Conservation (phyloP, 345 rosid genomes). For the Hirschfeldia incana region DNA sequence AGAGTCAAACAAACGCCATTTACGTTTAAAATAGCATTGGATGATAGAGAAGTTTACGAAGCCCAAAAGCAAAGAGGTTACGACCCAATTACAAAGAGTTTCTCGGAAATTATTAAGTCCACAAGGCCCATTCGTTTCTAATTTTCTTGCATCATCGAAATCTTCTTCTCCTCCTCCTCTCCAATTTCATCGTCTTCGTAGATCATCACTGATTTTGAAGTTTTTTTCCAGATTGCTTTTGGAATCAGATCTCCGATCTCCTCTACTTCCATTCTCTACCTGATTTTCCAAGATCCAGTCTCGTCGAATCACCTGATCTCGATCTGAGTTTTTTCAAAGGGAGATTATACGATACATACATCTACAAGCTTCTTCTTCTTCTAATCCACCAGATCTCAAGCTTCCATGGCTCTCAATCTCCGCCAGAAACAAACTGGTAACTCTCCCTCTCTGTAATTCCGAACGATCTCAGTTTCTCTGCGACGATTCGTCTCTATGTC, state of each 20-base stretch:
- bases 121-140: too few relatives aligned
- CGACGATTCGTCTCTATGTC: background rate
- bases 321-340: constrained; percentile 25
- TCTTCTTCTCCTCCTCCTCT: too few relatives aligned
- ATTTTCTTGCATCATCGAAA: too few relatives aligned
- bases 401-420: constrained; percentile 93
- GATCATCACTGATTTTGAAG: too few relatives aligned
- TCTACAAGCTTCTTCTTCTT: background rate
- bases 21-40: too few relatives aligned
- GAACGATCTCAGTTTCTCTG: background rate
- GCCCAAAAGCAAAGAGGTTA: too few relatives aligned
- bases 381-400: background rate
- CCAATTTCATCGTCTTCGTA: too few relatives aligned
- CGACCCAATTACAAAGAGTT: too few relatives aligned
- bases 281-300: background rate
- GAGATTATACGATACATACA: background rate
- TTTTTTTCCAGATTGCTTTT: too few relatives aligned
- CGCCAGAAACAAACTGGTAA: constrained; percentile 96
- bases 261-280: background rate
- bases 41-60: too few relatives aligned
- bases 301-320: constrained; percentile 14
- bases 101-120: too few relatives aligned
- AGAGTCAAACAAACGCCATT: too few relatives aligned
- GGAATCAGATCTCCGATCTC: background rate
- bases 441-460: background rate